Conservation (phyloP, 495 filamentous ascomycete species). For the Rhizodiscina lignyota region DNA sequence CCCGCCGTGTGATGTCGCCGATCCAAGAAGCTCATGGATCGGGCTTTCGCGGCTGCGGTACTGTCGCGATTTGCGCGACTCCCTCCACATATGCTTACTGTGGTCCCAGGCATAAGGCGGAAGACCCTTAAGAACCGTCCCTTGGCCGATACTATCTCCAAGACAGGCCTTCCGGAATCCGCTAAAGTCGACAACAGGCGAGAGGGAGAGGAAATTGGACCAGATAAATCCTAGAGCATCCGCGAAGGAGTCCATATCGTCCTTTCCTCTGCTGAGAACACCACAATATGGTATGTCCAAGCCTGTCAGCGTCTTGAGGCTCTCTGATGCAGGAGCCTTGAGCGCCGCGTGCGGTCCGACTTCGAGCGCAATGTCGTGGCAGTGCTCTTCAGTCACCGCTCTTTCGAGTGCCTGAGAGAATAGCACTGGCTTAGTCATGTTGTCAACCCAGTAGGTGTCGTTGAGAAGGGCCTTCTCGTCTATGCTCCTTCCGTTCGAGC, state of each 20-base stretch:
- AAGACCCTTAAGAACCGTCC: too few relatives aligned
- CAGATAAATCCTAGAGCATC: not conserved
- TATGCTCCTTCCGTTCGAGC: too few relatives aligned
- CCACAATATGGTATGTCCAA: conserved; percentile 1
- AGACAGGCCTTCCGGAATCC: not conserved
- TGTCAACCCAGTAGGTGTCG: conserved; percentile 8
- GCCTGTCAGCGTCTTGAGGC: not conserved
- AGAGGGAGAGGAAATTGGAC: not conserved
- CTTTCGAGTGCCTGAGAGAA: conserved; percentile 8
- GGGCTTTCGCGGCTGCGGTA: too few relatives aligned
- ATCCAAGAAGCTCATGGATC: conserved; percentile 6
- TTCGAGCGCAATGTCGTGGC: conserved; percentile 5
- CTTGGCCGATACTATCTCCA: too few relatives aligned
- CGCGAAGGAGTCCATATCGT: not conserved
- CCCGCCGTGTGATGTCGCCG: not conserved
- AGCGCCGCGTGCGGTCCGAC: conserved; percentile 6
- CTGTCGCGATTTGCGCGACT: conserved; percentile 3
- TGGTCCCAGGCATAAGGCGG: conserved; percentile 12
- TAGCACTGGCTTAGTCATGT: conserved; percentile 5
- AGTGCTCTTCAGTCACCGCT: conserved; percentile 2
- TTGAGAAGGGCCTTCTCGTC: not conserved
- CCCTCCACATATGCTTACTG: conserved; percentile 6
- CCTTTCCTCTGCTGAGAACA: not conserved
- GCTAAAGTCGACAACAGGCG: not conserved
- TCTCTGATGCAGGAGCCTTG: conserved; percentile 2